Percentiles rank a stretch among this genome's conserved stretches.
These are phyloP conservation scores for Conticribra guillardii DNA, from an alignment of 108 stramenopile species.

Conservation along the genomic window DNA sequence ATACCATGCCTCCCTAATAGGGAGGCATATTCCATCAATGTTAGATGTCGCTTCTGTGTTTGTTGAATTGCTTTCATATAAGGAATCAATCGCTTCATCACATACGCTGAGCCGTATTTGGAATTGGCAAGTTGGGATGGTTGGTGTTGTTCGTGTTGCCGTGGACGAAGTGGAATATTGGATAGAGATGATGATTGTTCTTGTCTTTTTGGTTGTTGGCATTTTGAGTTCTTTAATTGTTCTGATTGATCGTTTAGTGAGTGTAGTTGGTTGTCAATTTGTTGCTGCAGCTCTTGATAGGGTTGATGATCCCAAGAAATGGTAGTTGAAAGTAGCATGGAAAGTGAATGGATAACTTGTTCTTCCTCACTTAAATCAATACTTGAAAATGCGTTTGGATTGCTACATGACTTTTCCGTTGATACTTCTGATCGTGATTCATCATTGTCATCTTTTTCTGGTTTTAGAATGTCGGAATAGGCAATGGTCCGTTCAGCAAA, in stretches of 20 bases:
- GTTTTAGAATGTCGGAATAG: not conserved
- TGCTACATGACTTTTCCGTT: too few species aligned
- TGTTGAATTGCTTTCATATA: slow-evolving; percentile 27
- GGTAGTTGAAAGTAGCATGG: not conserved
- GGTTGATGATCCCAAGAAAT: not conserved
- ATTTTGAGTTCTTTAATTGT: too few species aligned
- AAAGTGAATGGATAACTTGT: not conserved
- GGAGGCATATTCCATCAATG: slow-evolving; percentile 75
- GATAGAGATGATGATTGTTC: not conserved
- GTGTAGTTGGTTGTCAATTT: not conserved
- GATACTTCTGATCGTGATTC: not conserved
- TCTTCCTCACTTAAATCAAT: too few species aligned
- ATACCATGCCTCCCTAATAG: slow-evolving; percentile 68
- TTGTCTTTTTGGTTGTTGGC: slow-evolving; percentile 9
- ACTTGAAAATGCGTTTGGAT: too few species aligned
- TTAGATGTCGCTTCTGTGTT: slow-evolving; percentile 31
- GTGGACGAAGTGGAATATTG: not conserved
- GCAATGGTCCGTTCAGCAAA: slow-evolving; percentile 27
- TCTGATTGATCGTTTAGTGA: not conserved
- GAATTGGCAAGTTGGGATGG: slow-evolving; percentile 50
- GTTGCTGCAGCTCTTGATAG: not conserved
- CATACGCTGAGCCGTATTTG: slow-evolving; percentile 54
- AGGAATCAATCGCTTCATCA: slow-evolving; percentile 27
- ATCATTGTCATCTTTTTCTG: not conserved
- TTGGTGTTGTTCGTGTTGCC: slow-evolving; percentile 10